phyloP scores from a whole-genome alignment of 805 yeast species.

The Kodamaea hsintzibuensis region DNA sequence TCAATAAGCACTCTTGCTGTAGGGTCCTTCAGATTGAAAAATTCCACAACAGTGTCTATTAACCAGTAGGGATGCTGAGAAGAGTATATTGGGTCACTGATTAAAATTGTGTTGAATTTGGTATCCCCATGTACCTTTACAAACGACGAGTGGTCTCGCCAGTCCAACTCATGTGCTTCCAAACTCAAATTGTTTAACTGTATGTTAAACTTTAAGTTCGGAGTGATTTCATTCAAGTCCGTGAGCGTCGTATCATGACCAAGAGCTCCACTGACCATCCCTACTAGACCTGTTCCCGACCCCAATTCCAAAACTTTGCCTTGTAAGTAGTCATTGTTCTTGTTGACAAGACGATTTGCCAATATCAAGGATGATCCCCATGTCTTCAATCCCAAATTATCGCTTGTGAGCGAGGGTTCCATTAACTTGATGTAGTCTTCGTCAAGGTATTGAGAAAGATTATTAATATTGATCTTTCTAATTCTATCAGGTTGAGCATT shows the following conservation, averaged over 20 bases:
- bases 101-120: conserved; percentile 57
- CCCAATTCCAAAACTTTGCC: conserved; percentile 73
- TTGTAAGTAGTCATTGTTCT: conserved; percentile 17
- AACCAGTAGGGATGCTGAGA: conserved; percentile 77
- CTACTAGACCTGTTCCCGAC: conserved; percentile 91
- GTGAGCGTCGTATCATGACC: conserved; percentile 60
- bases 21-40: conserved; percentile 31
- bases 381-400: conserved; percentile 86
- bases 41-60: conserved; percentile 53
- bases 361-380: conserved; percentile 91
- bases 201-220: conserved; percentile 64
- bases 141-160: conserved; percentile 63
- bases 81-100: conserved; percentile 91
- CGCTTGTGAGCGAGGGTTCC: conserved; percentile 87
- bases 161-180: conserved; percentile 63
- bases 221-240: conserved; percentile 76
- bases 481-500: conserved; percentile 75
- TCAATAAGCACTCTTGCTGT: conserved; percentile 61
- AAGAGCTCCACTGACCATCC: conserved; percentile 61
- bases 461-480: conserved; percentile 55
- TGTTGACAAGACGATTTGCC: conserved; percentile 50
- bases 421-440: conserved; percentile 39
- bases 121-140: conserved; percentile 24
- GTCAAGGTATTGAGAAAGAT: conserved; percentile 19
- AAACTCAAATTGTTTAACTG: conserved; percentile 45